A percentile compares a stretch with the other conserved stretches of the same genome.
These are phyloP conservation scores for Linnemannia hyalina DNA, from an alignment of 192 early-diverging fungal species.

Conservation along the genomic window DNA sequence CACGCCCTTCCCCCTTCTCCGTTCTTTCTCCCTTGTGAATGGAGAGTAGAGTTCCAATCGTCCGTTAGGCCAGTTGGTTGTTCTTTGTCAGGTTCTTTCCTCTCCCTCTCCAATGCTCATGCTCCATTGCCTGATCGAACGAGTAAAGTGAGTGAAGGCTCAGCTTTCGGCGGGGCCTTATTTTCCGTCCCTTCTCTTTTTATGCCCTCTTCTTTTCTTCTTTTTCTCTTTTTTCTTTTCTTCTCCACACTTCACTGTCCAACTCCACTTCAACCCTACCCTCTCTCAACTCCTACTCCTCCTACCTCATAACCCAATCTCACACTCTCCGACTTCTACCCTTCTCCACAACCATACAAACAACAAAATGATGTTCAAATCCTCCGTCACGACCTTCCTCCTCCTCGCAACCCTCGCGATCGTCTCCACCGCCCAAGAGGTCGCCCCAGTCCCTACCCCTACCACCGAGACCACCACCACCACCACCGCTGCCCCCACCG, in stretches of 20 bases:
- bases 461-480: neutral
- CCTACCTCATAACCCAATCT: neutral
- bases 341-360: neutral
- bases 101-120: neutral
- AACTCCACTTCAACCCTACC: neutral
- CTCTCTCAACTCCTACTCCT: neutral
- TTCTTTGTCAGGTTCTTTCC: neutral
- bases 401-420: slow-evolving; percentile 24
- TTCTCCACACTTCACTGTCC: slow-evolving; percentile 25
- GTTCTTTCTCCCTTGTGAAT: neutral
- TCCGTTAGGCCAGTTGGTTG: neutral
- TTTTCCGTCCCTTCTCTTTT: neutral
- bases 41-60: neutral
- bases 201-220: neutral
- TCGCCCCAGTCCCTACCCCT: neutral
- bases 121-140: neutral
- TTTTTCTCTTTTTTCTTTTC: neutral
- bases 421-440: neutral
- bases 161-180: neutral
- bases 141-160: neutral
- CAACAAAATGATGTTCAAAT: slow-evolving; percentile 23
- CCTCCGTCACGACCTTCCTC: slow-evolving; percentile 23
- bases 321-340: slow-evolving; percentile 7
- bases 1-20: neutral
- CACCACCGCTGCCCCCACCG: neutral